Conservation (phyloP, 371 early-diverging fungal species). For the Mortierella sp. region DNA sequence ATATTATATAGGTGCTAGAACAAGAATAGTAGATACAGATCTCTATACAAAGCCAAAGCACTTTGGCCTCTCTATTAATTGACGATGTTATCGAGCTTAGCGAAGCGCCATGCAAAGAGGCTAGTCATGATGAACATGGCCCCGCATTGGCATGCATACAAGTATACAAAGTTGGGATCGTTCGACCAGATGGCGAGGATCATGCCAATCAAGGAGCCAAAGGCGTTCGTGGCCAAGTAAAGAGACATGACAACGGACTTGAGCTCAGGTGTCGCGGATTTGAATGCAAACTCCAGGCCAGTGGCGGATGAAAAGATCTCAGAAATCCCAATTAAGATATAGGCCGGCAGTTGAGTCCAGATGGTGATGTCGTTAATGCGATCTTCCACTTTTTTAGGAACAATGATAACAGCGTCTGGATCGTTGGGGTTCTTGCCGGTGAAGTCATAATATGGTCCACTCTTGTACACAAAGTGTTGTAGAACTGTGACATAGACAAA, state of each 20-base stretch:
- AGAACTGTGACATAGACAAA: constrained; percentile 79
- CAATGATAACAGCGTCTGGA: constrained; percentile 16
- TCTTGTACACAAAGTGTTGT: constrained; percentile 74
- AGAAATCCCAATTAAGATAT: constrained; percentile 72
- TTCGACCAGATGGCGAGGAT: constrained; percentile 72
- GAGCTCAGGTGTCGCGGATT: constrained; percentile 76
- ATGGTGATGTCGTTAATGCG: constrained; percentile 64
- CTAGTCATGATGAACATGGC: constrained; percentile 58
- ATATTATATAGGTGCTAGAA: too few relatives aligned
- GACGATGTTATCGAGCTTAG: constrained; percentile 24
- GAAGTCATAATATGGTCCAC: constrained; percentile 65
- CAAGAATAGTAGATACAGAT: too few relatives aligned
- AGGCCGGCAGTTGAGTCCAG: constrained; percentile 77
- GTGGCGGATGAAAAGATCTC: constrained; percentile 82
- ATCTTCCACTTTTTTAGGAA: constrained; percentile 30
- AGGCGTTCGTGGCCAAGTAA: constrained; percentile 77
- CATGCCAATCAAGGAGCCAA: constrained; percentile 74
- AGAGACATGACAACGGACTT: constrained; percentile 82
- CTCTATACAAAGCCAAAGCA: too few relatives aligned
- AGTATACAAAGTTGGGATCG: constrained; percentile 75
- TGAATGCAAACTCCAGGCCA: constrained; percentile 85
- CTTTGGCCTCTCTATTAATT: too few relatives aligned
- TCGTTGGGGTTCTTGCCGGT: constrained; percentile 51
- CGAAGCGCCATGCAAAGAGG: constrained; percentile 53
- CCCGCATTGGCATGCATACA: constrained; percentile 69